Evolutionary conservation across 2,329 filamentous ascomycete species (phyloP), one percentile per base, ranked within the genome.

Genomic region (Capronia coronata): DNA sequence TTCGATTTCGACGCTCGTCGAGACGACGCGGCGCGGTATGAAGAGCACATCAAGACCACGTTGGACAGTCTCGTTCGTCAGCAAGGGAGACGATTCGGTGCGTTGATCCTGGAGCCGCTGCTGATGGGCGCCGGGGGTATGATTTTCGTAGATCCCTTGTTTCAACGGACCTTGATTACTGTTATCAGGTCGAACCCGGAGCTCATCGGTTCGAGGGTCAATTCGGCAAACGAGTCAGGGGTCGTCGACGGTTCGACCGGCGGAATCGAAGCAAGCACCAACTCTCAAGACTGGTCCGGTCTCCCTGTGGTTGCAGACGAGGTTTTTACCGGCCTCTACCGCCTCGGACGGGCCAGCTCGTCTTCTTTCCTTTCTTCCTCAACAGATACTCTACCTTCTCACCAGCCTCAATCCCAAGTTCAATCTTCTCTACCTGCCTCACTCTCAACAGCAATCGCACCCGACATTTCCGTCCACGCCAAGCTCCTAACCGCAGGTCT

Each of bases 281-380:
- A 30, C 16, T 14, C 23, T 11, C 61, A 59, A 7, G 56, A 70
- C 23, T 94, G 87, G 87, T 73, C 74, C 1, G 86, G 87, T 1
- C 75, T 94, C 2, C 87, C 88, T 0, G 71, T 94, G 32, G 74
- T 94, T 58, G 87, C 88, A 57, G 87, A 94, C 63, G 88, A 94
- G 64, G 87, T 94, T 29, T 94, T 94, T 67, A 91, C 87, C 0
- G 87, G 87, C 1, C 72, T 94, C 3, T 90, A 90, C 64, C 85
- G 88, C 10, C 79, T 94, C 0, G 87, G 88, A 1, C 78, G 82
- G 32, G 80, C 83, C 62, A 82, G 78, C 1, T 75, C 86, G 0
- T 79, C 84, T 0, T 82, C 82, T 0, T 86, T 91, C 65, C 75
- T 94, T 2, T 44, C 50, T 16, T 40, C 37, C 6, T 32, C 51